phyloP scores from a whole-genome alignment of 139 green algal species.

The Coelastrella sp. region DNA sequence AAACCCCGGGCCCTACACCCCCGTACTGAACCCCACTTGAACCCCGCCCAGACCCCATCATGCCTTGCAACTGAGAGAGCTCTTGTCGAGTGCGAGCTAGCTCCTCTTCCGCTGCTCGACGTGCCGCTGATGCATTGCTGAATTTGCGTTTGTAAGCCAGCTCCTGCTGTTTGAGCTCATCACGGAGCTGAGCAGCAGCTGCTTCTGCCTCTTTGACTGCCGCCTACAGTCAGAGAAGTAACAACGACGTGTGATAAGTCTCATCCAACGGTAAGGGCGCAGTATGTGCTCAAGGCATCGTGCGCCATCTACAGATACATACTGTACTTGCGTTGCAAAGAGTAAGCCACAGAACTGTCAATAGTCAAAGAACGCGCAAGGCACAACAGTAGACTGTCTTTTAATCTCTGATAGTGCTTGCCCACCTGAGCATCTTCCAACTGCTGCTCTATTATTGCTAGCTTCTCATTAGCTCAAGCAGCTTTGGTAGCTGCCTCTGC shows the following conservation, averaged over 20 bases:
- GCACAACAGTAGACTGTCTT: no score
- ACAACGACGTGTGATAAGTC: no score
- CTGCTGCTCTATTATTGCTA: constrained; percentile 55
- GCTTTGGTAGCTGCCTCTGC: constrained; percentile 58
- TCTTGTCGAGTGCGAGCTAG: neutral
- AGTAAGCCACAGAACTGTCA: no score
- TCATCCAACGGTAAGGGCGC: no score
- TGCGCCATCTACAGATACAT: no score
- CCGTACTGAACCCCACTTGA: no score
- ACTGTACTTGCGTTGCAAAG: no score
- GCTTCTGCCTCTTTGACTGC: constrained; percentile 18
- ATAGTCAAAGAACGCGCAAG: no score
- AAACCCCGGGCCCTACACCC: neutral
- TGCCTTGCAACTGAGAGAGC: neutral
- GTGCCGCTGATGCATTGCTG: neutral
- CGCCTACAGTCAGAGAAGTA: no score
- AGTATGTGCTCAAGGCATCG: no score
- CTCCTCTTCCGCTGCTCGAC: constrained; percentile 23
- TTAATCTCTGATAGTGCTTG: no score
- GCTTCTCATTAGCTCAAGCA: constrained; percentile 60
- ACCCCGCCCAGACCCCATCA: constrained; percentile 28
- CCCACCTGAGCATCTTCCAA: constrained; percentile 34
- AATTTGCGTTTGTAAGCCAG: neutral
- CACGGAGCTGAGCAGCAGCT: neutral
- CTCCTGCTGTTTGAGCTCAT: constrained; percentile 11